phyloP scores from a whole-genome alignment of 1,284 basidiomycete genomes.

The Thelephora terrestris region DNA sequence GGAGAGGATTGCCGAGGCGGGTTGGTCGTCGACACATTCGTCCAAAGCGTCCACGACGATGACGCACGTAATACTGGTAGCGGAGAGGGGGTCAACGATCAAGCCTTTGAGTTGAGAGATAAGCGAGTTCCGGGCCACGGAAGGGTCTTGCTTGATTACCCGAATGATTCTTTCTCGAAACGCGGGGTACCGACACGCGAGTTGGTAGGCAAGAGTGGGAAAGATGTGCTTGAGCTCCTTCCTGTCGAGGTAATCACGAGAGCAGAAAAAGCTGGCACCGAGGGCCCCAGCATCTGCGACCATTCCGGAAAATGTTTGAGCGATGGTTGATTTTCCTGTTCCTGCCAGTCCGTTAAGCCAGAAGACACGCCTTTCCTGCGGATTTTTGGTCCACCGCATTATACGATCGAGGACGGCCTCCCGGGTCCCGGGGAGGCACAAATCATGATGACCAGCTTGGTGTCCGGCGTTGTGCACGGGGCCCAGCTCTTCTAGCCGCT shows the following conservation, averaged over 20 bases:
- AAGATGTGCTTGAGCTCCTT: constrained; percentile 13
- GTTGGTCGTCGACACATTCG: no score
- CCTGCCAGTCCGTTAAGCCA: constrained; percentile 12
- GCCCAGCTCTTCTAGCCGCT: not conserved
- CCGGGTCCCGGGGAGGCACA: not conserved
- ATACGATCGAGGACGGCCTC: not conserved
- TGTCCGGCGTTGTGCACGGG: not conserved
- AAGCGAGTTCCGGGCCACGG: not conserved
- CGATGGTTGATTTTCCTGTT: no score
- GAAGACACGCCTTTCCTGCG: constrained; percentile 2
- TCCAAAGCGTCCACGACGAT: no score
- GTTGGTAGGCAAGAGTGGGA: constrained; percentile 18
- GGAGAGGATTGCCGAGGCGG: no score
- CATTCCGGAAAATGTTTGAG: constrained; percentile 4
- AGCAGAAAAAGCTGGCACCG: constrained; percentile 19
- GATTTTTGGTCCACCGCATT: not conserved
- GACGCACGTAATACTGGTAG: no score
- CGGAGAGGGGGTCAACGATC: not conserved
- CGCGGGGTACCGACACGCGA: constrained; percentile 8
- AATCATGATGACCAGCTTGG: not conserved
- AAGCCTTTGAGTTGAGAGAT: not conserved
- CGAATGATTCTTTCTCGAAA: not conserved
- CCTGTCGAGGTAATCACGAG: constrained; percentile 7
- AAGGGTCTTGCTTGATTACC: not conserved
- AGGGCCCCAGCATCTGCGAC: constrained; percentile 2